Conservation (phyloP, 495 filamentous ascomycete genomes). For the Aspergillus steynii region DNA sequence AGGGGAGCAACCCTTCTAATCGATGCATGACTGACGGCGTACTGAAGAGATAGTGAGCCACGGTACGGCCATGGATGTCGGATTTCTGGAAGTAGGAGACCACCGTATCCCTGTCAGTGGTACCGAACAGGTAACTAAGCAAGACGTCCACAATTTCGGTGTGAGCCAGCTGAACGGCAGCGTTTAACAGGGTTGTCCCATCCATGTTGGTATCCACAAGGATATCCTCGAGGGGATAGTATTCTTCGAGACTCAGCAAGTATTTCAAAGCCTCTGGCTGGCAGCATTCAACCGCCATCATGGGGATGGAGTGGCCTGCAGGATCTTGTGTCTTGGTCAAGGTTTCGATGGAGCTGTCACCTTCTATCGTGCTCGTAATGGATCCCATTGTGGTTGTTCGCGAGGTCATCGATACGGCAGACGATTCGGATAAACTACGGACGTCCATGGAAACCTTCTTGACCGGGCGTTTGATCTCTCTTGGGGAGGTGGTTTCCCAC, state of each 20-base stretch:
- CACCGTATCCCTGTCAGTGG: conserved; percentile 52
- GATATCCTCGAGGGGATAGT: conserved; percentile 66
- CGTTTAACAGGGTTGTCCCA: conserved; percentile 85
- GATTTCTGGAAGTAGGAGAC: conserved; percentile 68
- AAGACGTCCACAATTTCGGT: conserved; percentile 71
- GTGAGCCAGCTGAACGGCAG: conserved; percentile 89
- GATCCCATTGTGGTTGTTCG: conserved; percentile 75
- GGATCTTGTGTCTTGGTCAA: conserved; percentile 78
- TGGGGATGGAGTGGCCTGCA: conserved; percentile 81
- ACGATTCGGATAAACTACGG: conserved; percentile 82
- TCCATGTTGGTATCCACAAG: conserved; percentile 85
- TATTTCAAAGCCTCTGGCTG: conserved; percentile 71
- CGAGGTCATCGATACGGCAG: conserved; percentile 74
- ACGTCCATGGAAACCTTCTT: conserved; percentile 90
- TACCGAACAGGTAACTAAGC: conserved; percentile 62
- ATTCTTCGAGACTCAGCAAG: conserved; percentile 71
- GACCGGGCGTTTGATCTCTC: conserved; percentile 44
- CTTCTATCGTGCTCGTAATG: conserved; percentile 70
- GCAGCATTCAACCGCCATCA: conserved; percentile 91
- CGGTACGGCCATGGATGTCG: conserved; percentile 83
- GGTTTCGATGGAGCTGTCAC: conserved; percentile 80
- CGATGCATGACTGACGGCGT: conserved; percentile 74
- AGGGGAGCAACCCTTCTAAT: conserved; percentile 77
- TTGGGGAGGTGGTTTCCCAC: conserved; percentile 41
- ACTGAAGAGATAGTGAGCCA: conserved; percentile 95